These are phyloP conservation scores for Dendrobium nobile DNA, from an alignment of 106 monocot species.

Conservation along the genomic window DNA sequence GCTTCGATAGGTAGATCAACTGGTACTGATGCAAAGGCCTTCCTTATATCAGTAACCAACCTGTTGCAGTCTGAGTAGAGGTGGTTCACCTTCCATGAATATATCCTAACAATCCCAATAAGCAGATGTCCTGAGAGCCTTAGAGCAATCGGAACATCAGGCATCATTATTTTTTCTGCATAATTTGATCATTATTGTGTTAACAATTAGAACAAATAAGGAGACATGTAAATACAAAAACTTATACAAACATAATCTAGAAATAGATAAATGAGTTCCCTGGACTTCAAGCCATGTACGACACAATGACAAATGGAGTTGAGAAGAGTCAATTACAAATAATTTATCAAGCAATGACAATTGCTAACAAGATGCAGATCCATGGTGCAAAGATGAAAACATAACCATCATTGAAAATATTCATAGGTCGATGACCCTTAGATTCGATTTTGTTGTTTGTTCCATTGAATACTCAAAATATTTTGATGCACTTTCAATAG, in stretches of 20 bases:
- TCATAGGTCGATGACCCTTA: no score
- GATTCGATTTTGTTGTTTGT: neutral
- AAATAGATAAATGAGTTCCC: no score
- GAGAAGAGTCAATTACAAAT: no score
- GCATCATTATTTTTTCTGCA: constrained; percentile 67
- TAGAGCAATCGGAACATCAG: constrained; percentile 82
- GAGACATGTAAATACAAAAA: neutral
- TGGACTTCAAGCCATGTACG: no score
- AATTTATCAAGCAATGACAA: no score
- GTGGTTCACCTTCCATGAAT: constrained; percentile 86
- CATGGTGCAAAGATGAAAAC: no score
- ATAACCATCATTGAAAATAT: no score
- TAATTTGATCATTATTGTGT: neutral
- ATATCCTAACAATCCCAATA: constrained; percentile 76
- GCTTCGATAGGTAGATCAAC: constrained; percentile 59
- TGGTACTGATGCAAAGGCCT: constrained; percentile 32
- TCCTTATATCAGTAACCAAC: constrained; percentile 37
- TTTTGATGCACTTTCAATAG: no score
- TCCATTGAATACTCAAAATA: no score
- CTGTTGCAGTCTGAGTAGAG: constrained; percentile 64
- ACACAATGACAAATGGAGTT: no score
- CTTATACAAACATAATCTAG: neutral
- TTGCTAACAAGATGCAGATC: no score
- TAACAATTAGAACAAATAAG: neutral
- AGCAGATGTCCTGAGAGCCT: constrained; percentile 86